Base-by-base conservation (phyloP, 2,329 filamentous ascomycete species). In the Botrytis fragariae region DNA sequence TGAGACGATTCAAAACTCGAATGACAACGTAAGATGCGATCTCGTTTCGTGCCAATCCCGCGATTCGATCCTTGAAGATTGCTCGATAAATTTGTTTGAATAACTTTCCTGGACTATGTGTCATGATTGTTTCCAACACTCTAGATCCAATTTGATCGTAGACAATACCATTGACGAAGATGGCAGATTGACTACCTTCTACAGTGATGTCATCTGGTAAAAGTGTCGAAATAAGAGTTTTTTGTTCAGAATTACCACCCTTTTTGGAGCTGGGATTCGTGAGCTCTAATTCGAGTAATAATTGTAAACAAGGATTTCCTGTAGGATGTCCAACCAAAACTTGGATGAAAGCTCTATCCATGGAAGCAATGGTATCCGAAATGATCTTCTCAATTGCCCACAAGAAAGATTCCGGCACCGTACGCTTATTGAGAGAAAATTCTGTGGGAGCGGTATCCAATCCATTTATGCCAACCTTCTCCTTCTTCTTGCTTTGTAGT, bases 91-190 rank as follows among this genome's bases (percentile, higher is more conserved):
- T 86, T 22, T 90, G 88, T 82, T 97, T 98, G 88, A 98, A 99
- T 48, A 94, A 84, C 83, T 96, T 97, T 61, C 93, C 94, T 0
- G 96, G 94, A 25, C 91, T 90, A 80, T 92, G 88, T 39, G 90
- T 88, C 76, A 98, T 89, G 75, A 99, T 91, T 0, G 91, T 93
- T 83, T 99, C 96, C 35, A 98, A 86, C 2, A 99, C 86, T 62
- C 95, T 91, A 5, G 95, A 98, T 25, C 96, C 96, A 69, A 98
- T 91, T 2, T 92, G 87, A 80, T 98, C 94, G 82, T 98, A 98
- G 39, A 98, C 86, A 80, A 98, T 88, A 72, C 92, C 91, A 79
- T 93, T 94, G 80, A 98, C 88, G 80, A 98, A 97, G 25, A 89
- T 87, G 6, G 93, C 92, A 67, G 91, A 92, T 48, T 93, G 92